Conservation (phyloP, 805 yeast species). For the Teunomyces funiuensis region DNA sequence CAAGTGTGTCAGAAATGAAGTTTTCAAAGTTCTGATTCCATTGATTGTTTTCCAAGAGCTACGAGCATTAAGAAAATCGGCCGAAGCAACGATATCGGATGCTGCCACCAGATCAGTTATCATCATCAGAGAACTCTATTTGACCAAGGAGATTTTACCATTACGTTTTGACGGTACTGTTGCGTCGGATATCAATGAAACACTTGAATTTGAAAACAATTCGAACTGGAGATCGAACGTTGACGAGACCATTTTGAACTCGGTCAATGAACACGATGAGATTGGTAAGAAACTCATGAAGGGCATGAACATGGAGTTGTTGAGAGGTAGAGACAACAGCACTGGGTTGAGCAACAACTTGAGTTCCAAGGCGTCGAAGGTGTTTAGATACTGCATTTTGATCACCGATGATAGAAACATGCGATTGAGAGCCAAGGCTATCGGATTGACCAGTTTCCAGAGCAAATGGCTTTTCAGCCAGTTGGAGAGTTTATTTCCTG, state of each 20-base stretch:
- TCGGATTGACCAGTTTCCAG: slow-evolving; percentile 55
- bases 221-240: slow-evolving; percentile 71
- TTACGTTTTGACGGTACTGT: slow-evolving; percentile 68
- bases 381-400: slow-evolving; percentile 57
- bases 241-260: slow-evolving; percentile 65
- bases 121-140: slow-evolving; percentile 63
- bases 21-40: slow-evolving; percentile 64
- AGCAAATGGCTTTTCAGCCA: slow-evolving; percentile 61
- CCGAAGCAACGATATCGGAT: slow-evolving; percentile 72
- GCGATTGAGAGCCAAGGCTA: slow-evolving; percentile 61
- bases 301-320: slow-evolving; percentile 34
- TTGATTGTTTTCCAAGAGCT: slow-evolving; percentile 77
- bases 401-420: slow-evolving; percentile 75
- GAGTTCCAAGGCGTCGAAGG: slow-evolving; percentile 25
- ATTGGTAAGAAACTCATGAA: slow-evolving; percentile 39
- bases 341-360: background rate
- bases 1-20: slow-evolving; percentile 61
- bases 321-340: background rate
- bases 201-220: slow-evolving; percentile 71
- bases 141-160: slow-evolving; percentile 55
- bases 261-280: slow-evolving; percentile 43
- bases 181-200: slow-evolving; percentile 68
- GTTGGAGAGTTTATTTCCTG: slow-evolving; percentile 46
- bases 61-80: slow-evolving; percentile 65
- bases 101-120: slow-evolving; percentile 81